Evolutionary conservation across 441 rosid species (phyloP).

Genomic region (Kokia cookei): DNA sequence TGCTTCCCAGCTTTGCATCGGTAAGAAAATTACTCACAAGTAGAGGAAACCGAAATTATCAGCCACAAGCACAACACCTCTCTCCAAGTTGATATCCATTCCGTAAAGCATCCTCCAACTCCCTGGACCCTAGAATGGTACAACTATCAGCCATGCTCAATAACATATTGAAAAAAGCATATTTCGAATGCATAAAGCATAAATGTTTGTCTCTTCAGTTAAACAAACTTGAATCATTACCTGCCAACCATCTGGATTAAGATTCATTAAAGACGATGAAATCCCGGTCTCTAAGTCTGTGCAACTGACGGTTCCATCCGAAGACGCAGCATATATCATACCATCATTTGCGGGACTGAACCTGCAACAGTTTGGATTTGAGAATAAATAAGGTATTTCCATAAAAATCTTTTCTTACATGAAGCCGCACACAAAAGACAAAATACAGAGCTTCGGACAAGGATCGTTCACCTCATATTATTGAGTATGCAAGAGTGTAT

Average conservation of each 20-base stretch:
- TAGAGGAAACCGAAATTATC: conserved; percentile 83
- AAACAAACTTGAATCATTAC: conserved; percentile 21
- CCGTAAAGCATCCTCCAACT: conserved; percentile 94
- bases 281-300: conserved; percentile 88
- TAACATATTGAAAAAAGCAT: not conserved
- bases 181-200: not conserved
- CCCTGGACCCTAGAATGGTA: conserved; percentile 45
- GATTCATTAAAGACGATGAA: conserved; percentile 69
- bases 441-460: not conserved
- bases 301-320: conserved; percentile 93
- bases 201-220: not conserved
- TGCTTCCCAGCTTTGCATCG: not conserved
- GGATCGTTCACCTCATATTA: conserved; percentile 57
- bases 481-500: conserved; percentile 82
- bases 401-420: not conserved
- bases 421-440: not conserved
- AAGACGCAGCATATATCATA: conserved; percentile 72
- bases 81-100: conserved; percentile 85
- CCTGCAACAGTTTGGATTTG: conserved; percentile 27
- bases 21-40: conserved; percentile 44
- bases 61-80: conserved; percentile 66
- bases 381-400: not conserved
- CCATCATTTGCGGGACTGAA: conserved; percentile 76
- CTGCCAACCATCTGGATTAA: conserved; percentile 95
- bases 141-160: not conserved